Base-by-base conservation (phyloP, 176 grass and related monocot genomes). In the Areca catechu region DNA sequence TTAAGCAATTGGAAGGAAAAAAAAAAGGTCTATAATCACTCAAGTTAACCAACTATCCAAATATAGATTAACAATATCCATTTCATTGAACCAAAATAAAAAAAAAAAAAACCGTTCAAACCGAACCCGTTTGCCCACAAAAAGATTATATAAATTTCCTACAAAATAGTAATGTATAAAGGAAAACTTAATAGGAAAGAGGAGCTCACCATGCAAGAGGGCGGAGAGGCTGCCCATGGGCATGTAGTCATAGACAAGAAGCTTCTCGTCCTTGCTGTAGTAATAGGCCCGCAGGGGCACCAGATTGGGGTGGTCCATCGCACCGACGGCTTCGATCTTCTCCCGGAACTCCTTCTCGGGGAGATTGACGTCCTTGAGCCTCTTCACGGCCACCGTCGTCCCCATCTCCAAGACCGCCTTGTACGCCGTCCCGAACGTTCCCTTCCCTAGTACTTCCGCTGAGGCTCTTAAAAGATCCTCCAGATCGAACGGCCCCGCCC, bases 231-330 rank as follows among this genome's bases (percentile, higher is more conserved):
- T 98, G 58, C 93, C 93, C 58, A 76, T 92, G 70, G 86, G 66
- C 69, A 98, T 92, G 83, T 97, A 97, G 53, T 97, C 93, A 58
- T 97, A 97, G 71, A 97, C 93, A 19, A 97, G 83, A 50, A 95
- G 82, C 79, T 95, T 95, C 82, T 95, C 90, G 58, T 95, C 90
- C 68, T 85, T 89, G 82, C 79, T 95, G 72, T 66, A 95, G 76
- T 95, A 95, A 77, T 89, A 95, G 27, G 90, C 90, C 65, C 78
- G 71, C 48, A 97, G 83, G 18, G 93, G 93, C 34, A 98, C 93
- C 53, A 98, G 80, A 53, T 91, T 80, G 74, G 90, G 76, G 75
- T 97, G 86, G 68, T 88, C 79, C 56, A 97, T 77, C 4, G 61
- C 63, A 49, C 93, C 93, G 53, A 97, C 79, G 79, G 66, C 74